A percentile compares a stretch with the other conserved stretches of the same genome.
These are phyloP conservation scores for Pseudogymnoascus sp. DNA, from an alignment of 2,329 filamentous ascomycete genomes.

Conservation along the genomic window DNA sequence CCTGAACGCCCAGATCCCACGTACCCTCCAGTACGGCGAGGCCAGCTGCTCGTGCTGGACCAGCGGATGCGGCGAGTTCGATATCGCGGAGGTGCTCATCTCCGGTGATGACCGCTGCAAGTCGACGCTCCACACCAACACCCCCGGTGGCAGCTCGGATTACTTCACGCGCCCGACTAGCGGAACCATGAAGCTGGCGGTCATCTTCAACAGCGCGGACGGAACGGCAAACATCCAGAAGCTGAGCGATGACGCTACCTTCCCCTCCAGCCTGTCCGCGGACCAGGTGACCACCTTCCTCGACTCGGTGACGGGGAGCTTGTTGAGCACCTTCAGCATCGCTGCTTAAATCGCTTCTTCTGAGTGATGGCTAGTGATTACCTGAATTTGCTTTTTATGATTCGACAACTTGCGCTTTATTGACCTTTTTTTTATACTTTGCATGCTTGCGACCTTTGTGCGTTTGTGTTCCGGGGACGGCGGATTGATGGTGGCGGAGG, in stretches of 20 bases:
- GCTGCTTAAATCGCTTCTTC: neutral
- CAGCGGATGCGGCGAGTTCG: conserved; percentile 66
- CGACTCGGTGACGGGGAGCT: neutral
- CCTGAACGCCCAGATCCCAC: conserved; percentile 64
- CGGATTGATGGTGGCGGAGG: too few relatives aligned
- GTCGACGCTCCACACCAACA: conserved; percentile 59
- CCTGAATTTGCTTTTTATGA: too few relatives aligned
- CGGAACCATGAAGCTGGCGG: conserved; percentile 52
- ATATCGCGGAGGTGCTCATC: conserved; percentile 64
- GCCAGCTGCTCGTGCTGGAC: conserved; percentile 66
- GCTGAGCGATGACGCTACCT: conserved; percentile 35
- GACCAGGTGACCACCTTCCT: conserved; percentile 26
- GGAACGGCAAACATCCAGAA: conserved; percentile 48
- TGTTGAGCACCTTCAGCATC: neutral
- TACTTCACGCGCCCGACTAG: conserved; percentile 60
- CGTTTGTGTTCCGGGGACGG: too few relatives aligned
- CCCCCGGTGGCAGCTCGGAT: conserved; percentile 57
- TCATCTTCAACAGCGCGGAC: conserved; percentile 48
- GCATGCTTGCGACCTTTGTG: too few relatives aligned
- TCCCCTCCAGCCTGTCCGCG: conserved; percentile 32
- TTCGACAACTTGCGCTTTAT: too few relatives aligned
- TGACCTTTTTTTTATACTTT: too few relatives aligned
- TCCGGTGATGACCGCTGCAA: conserved; percentile 58
- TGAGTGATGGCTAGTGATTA: neutral
- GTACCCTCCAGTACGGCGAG: conserved; percentile 58